Conservation (phyloP, 257 asterid species). For the Solanum peruvianum region DNA sequence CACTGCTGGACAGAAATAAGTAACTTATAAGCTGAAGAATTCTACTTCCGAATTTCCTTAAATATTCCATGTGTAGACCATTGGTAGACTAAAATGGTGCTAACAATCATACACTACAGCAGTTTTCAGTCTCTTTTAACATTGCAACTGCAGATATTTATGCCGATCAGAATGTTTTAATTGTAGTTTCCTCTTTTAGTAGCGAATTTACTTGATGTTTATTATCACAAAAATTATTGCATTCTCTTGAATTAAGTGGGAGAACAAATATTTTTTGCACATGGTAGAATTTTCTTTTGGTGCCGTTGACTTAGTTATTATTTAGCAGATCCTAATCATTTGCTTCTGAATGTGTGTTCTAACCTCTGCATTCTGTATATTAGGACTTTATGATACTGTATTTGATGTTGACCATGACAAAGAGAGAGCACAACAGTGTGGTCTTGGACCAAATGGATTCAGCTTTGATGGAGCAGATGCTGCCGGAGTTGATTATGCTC, state of each 20-base stretch:
- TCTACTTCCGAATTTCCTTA: too few relatives aligned
- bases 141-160: background rate
- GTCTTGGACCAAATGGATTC: slow-evolving; percentile 92
- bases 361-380: background rate
- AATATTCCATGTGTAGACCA: too few relatives aligned
- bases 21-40: too few relatives aligned
- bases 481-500: slow-evolving; percentile 92
- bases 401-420: slow-evolving; percentile 87
- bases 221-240: background rate
- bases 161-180: background rate
- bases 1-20: too few relatives aligned
- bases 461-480: slow-evolving; percentile 94
- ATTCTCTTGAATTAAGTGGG: background rate
- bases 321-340: background rate
- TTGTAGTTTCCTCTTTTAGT: background rate
- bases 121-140: background rate
- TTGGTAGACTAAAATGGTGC: too few relatives aligned
- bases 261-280: background rate
- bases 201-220: background rate
- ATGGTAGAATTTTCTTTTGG: background rate
- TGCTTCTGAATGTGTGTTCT: background rate
- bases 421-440: slow-evolving; percentile 67
- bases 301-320: background rate
- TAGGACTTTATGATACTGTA: slow-evolving; percentile 94
- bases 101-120: background rate